Evolutionary conservation across 805 yeast genomes (phyloP).

Genomic region (Metschnikowia peoriensis): DNA sequence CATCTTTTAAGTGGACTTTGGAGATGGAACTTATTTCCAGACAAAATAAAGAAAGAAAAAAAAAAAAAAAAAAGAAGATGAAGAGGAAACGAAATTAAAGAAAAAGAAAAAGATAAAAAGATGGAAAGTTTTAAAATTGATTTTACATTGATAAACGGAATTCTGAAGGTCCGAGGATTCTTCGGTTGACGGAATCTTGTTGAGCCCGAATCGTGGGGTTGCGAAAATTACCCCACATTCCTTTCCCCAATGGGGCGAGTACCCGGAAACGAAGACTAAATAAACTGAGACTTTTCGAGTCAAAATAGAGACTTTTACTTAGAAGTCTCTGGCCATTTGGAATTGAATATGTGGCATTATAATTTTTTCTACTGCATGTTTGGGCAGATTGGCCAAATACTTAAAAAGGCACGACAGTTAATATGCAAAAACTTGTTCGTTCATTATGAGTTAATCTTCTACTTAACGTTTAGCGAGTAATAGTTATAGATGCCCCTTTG

Average conservation of each 20-base stretch:
- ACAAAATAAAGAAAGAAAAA: no score
- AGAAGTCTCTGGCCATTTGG: no score
- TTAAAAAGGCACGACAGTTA: no score
- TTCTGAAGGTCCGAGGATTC: not conserved
- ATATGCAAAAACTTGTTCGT: not conserved
- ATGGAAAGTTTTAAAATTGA: not conserved
- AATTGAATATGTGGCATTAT: not conserved
- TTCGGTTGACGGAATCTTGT: not conserved
- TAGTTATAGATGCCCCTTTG: conserved; percentile 58
- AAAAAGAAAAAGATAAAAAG: no score
- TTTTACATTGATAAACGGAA: no score
- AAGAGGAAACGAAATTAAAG: no score
- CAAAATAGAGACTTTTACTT: no score
- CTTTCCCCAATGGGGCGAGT: not conserved
- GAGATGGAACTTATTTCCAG: no score
- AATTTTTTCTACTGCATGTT: no score
- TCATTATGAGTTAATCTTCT: not conserved
- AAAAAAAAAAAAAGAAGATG: not conserved
- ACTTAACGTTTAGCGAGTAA: conserved; percentile 48
- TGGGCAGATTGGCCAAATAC: no score
- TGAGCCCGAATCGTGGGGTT: not conserved
- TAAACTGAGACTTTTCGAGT: not conserved
- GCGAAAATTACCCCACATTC: not conserved
- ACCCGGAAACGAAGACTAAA: not conserved
- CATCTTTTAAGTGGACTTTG: conserved; percentile 12